A percentile compares a stretch with the other conserved stretches of the same genome.
phyloP scores from a whole-genome alignment of 306 rosid genomes.

The Gleditsia sinensis region DNA sequence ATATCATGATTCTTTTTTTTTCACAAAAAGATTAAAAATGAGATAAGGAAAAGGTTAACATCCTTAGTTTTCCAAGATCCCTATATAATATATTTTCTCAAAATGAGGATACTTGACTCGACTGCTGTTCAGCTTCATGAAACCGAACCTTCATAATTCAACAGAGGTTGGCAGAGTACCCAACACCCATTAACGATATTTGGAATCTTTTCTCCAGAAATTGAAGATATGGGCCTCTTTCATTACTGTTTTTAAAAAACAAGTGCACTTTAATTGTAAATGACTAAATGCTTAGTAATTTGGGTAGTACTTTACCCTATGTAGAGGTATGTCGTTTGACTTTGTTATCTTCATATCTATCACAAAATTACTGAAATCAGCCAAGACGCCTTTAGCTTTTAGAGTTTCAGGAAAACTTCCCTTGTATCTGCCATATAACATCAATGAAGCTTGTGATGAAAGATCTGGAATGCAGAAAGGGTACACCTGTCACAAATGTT shows the following conservation, averaged over 20 bases:
- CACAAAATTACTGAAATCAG: constrained; percentile 51
- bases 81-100: background rate
- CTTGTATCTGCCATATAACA: constrained; percentile 69
- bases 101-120: background rate
- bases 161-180: background rate
- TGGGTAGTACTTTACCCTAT: constrained; percentile 53
- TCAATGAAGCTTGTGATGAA: constrained; percentile 55
- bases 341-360: constrained; percentile 56
- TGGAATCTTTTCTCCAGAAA: constrained; percentile 4
- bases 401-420: constrained; percentile 63
- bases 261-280: constrained; percentile 12
- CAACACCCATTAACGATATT: constrained; percentile 10
- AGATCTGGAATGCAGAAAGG: constrained; percentile 76
- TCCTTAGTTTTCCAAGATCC: background rate
- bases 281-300: constrained; percentile 26
- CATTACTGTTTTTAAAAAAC: background rate
- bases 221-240: background rate
- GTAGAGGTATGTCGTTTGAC: constrained; percentile 70
- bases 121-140: background rate
- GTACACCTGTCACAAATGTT: constrained; percentile 55
- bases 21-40: background rate
- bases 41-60: background rate
- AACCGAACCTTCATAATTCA: constrained; percentile 5
- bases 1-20: background rate
- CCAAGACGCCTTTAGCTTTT: constrained; percentile 64